These are phyloP conservation scores for Isabelozyma gotoi DNA, from an alignment of 805 yeast species.

Conservation along the genomic window DNA sequence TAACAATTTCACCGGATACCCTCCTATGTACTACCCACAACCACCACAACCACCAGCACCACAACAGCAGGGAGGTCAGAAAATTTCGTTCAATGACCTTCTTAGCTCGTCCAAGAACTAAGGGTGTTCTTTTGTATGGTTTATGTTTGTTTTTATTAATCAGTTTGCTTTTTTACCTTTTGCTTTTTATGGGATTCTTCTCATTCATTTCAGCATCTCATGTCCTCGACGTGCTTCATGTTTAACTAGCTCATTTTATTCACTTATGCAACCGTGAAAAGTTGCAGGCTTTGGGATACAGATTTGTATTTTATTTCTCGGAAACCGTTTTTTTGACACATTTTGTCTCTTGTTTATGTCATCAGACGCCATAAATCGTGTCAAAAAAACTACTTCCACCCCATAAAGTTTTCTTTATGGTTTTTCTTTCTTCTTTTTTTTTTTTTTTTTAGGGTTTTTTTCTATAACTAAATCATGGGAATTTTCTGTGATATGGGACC, in stretches of 20 bases:
- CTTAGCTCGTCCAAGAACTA: conserved; percentile 25
- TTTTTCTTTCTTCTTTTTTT: too few species aligned
- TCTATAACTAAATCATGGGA: too few species aligned
- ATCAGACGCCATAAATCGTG: too few species aligned
- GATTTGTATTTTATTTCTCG: not conserved
- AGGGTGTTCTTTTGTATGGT: conserved; percentile 1
- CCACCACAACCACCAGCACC: conserved; percentile 6
- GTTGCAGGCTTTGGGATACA: not conserved
- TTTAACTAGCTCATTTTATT: conserved; percentile 3
- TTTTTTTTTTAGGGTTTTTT: not conserved
- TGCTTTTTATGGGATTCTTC: too few species aligned
- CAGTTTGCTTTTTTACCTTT: not conserved
- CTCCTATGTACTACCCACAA: conserved; percentile 4
- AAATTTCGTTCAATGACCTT: conserved; percentile 41
- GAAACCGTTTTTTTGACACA: not conserved
- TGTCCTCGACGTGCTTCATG: not conserved
- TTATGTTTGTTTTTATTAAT: not conserved
- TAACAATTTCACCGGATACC: conserved; percentile 7
- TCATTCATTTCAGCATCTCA: conserved; percentile 2
- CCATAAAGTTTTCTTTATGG: too few species aligned
- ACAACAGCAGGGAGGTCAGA: conserved; percentile 26
- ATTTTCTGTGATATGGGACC: too few species aligned
- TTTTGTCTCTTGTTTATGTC: not conserved
- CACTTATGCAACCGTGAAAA: not conserved
- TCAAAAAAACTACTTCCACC: too few species aligned